phyloP scores from a whole-genome alignment of 306 rosid genomes.

The Cucumis hystrix region DNA sequence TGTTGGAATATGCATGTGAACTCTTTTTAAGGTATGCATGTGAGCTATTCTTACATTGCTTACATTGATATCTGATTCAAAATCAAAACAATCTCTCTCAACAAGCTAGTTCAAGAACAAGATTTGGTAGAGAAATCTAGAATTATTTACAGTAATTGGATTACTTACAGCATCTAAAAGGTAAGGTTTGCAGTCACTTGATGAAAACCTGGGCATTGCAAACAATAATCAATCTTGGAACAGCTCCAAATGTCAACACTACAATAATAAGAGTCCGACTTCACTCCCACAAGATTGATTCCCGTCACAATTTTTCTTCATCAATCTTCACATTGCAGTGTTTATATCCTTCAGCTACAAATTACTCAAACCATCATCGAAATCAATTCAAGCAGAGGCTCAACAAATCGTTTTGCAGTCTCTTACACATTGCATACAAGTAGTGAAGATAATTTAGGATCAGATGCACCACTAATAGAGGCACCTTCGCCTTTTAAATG shows the following conservation, averaged over 20 bases:
- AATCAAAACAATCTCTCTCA: too few species aligned
- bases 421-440: conserved; percentile 34
- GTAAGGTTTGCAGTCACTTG: background rate
- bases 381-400: too few species aligned
- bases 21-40: background rate
- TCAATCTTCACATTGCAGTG: background rate
- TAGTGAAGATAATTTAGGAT: conserved; percentile 51
- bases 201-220: background rate
- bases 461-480: conserved; percentile 62
- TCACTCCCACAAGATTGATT: background rate
- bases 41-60: background rate
- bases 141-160: background rate
- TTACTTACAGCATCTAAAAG: background rate
- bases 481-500: conserved; percentile 47
- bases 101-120: too few species aligned
- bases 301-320: background rate
- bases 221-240: background rate
- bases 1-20: background rate
- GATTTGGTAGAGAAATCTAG: too few species aligned
- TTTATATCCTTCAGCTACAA: background rate
- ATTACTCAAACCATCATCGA: too few species aligned
- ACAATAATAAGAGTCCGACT: background rate
- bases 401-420: background rate
- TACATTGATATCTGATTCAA: too few species aligned
- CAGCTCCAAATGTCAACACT: background rate